phyloP scores from a whole-genome alignment of 73 alveolate species.

The Tetrahymena thermophila region DNA sequence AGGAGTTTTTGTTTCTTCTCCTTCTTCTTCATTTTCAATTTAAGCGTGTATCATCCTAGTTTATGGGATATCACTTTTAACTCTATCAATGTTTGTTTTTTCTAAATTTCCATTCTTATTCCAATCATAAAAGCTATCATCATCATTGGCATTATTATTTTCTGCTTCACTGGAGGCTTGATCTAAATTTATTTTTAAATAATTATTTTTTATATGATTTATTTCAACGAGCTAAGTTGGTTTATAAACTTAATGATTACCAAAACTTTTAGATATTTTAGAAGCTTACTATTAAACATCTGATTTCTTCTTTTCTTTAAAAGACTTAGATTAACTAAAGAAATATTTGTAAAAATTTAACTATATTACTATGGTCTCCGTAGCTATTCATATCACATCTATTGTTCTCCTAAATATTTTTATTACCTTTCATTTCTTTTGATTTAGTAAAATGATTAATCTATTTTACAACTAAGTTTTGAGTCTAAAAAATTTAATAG shows the following conservation, averaged over 20 bases:
- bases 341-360: not conserved
- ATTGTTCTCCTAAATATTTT: not conserved
- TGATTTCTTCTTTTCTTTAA: not conserved
- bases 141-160: not conserved
- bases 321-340: not conserved
- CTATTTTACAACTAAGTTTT: not conserved
- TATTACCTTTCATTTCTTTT: not conserved
- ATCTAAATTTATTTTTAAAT: not conserved
- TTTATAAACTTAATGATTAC: not conserved
- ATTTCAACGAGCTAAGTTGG: not conserved
- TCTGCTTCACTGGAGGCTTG: not conserved
- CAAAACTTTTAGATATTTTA: not conserved
- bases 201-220: not conserved
- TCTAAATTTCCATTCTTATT: not conserved
- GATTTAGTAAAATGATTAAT: not conserved
- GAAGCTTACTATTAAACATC: not conserved
- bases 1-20: not conserved
- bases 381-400: not conserved
- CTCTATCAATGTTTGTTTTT: not conserved
- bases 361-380: not conserved
- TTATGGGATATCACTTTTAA: not conserved
- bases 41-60: not conserved
- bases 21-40: not conserved
- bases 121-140: not conserved
- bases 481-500: not conserved